Evolutionary conservation across 768 basidiomycete genomes (phyloP).

Genomic region (Gymnopilus dilepis): DNA sequence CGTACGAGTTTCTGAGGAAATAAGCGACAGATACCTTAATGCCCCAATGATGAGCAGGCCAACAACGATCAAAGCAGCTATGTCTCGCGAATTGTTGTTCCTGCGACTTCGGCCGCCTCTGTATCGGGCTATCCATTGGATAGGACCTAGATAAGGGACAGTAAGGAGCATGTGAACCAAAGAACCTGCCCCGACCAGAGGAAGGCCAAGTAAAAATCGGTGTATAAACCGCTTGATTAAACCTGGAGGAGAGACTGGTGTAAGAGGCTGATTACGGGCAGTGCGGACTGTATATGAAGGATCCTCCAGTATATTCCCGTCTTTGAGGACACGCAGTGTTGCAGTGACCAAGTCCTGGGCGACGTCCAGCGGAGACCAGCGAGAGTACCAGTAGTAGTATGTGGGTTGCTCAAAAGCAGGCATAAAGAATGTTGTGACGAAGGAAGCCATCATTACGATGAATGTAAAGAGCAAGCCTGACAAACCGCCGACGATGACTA

Average conservation of each 20-base stretch:
- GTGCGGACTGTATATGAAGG: constrained; percentile 25
- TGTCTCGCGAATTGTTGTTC: constrained; percentile 62
- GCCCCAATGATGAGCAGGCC: constrained; percentile 66
- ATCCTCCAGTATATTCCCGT: constrained; percentile 52
- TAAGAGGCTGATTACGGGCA: constrained; percentile 25
- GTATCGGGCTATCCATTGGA: constrained; percentile 74
- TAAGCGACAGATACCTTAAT: constrained; percentile 47
- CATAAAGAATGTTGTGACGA: constrained; percentile 71
- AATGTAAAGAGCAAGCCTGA: constrained; percentile 66
- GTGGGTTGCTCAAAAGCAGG: constrained; percentile 61
- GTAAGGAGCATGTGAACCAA: constrained; percentile 74
- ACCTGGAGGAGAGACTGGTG: constrained; percentile 41
- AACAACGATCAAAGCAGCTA: constrained; percentile 70
- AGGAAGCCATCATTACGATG: constrained; percentile 72
- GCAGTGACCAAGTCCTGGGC: constrained; percentile 66
- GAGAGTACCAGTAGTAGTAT: constrained; percentile 38
- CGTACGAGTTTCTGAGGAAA: not conserved
- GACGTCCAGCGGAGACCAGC: constrained; percentile 59
- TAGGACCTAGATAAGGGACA: constrained; percentile 64
- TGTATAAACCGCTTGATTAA: constrained; percentile 61
- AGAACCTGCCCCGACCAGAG: constrained; percentile 78
- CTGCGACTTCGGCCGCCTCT: constrained; percentile 59
- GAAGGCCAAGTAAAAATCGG: constrained; percentile 79
- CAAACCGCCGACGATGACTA: constrained; percentile 69
- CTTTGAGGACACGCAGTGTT: constrained; percentile 64